A percentile compares a stretch with the other conserved stretches of the same genome.
phyloP scores from a whole-genome alignment of 139 green algal species.

The Chlamydomonas sp. region DNA sequence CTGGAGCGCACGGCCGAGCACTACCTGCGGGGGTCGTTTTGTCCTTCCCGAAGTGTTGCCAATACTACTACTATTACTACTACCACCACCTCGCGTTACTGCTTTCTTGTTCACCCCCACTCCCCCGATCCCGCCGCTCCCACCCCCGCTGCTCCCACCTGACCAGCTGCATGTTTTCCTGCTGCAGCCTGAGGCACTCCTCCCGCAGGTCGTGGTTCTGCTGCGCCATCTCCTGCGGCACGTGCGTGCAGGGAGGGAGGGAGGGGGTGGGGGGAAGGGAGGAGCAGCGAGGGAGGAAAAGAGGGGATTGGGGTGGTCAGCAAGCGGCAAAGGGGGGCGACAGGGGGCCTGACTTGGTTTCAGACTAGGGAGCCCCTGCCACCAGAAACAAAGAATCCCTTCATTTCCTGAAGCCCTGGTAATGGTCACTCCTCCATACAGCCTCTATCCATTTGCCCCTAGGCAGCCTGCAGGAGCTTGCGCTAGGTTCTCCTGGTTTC shows the following conservation, averaged over 20 bases:
- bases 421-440: neutral
- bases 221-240: slow-evolving; percentile 33
- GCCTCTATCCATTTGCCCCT: neutral
- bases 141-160: slow-evolving; percentile 4
- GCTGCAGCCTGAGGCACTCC: slow-evolving; percentile 46
- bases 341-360: neutral
- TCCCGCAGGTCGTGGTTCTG: slow-evolving; percentile 45
- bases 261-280: neutral
- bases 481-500: neutral
- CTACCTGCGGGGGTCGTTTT: too few species aligned
- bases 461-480: neutral
- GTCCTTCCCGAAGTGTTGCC: too few species aligned
- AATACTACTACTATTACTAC: too few species aligned
- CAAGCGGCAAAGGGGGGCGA: neutral
- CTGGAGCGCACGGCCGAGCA: too few species aligned
- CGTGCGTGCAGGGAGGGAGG: neutral
- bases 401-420: neutral
- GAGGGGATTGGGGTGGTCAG: neutral
- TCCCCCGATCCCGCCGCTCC: too few species aligned
- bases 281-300: too few species aligned
- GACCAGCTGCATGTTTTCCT: slow-evolving; percentile 47
- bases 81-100: too few species aligned
- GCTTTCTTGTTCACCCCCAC: too few species aligned
- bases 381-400: neutral
- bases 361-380: neutral